phyloP scores from a whole-genome alignment of 139 green algal species.

The Chlamydomonas applanata region DNA sequence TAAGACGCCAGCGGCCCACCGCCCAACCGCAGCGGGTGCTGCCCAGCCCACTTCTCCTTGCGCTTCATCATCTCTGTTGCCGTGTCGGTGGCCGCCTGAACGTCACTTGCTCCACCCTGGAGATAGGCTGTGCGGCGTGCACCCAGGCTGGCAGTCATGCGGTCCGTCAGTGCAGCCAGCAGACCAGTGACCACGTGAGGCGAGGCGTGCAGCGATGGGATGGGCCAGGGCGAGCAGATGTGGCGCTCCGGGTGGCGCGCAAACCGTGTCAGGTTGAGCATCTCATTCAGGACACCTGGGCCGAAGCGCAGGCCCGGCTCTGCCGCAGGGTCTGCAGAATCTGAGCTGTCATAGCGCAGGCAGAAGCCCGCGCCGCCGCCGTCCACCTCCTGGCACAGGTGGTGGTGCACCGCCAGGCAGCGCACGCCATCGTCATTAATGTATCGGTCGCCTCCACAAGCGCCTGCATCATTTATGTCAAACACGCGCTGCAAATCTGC shows the following conservation, averaged over 20 bases:
- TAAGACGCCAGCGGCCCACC: not conserved
- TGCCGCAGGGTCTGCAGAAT: not conserved
- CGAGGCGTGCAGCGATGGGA: not conserved
- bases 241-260: not conserved
- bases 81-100: not conserved
- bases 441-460: not conserved
- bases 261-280: not conserved
- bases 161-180: not conserved
- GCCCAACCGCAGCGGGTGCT: not conserved
- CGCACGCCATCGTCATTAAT: conserved; percentile 3
- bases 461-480: not conserved
- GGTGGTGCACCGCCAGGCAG: conserved; percentile 1
- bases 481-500: not conserved
- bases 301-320: conserved; percentile 1
- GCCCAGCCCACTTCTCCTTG: not conserved
- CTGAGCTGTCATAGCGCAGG: conserved; percentile 6
- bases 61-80: not conserved
- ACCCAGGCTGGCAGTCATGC: not conserved
- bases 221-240: not conserved
- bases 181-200: not conserved
- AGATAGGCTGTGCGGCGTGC: not conserved
- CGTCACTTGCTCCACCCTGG: not conserved
- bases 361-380: not conserved
- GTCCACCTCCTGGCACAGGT: conserved; percentile 10
- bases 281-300: not conserved